phyloP scores from a whole-genome alignment of 164 flowering plant genomes.

The Saururus chinensis region DNA sequence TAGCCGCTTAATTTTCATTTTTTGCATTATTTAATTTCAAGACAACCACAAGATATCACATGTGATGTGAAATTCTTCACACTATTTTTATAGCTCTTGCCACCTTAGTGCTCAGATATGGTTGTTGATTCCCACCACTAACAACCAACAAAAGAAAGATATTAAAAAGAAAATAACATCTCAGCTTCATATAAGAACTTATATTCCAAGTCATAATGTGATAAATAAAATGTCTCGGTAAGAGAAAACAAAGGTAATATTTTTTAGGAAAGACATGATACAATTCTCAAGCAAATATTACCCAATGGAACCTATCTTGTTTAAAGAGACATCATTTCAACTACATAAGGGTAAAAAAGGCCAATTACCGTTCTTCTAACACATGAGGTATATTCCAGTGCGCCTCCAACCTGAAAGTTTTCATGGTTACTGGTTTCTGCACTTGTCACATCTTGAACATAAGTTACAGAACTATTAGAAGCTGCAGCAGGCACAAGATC shows the following conservation, averaged over 20 bases:
- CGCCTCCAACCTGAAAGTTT: slow-evolving; percentile 19
- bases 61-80: too few relatives aligned
- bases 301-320: too few relatives aligned
- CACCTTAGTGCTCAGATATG: neutral
- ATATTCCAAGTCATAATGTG: too few relatives aligned
- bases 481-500: slow-evolving; percentile 15
- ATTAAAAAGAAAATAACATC: too few relatives aligned
- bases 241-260: neutral
- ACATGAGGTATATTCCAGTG: slow-evolving; percentile 13
- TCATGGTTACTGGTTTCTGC: slow-evolving; percentile 19
- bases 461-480: slow-evolving; percentile 12
- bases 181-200: too few relatives aligned
- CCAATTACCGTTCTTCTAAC: slow-evolving; percentile 31
- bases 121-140: neutral
- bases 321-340: neutral
- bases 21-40: too few relatives aligned
- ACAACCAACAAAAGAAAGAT: neutral
- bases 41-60: too few relatives aligned
- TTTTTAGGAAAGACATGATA: neutral
- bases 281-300: neutral
- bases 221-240: too few relatives aligned
- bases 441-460: slow-evolving; percentile 15
- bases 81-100: neutral
- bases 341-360: neutral
- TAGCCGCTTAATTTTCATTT: too few relatives aligned